Base-by-base conservation (phyloP, 148 eudicot species). In the Vaccinium myrtillus region DNA sequence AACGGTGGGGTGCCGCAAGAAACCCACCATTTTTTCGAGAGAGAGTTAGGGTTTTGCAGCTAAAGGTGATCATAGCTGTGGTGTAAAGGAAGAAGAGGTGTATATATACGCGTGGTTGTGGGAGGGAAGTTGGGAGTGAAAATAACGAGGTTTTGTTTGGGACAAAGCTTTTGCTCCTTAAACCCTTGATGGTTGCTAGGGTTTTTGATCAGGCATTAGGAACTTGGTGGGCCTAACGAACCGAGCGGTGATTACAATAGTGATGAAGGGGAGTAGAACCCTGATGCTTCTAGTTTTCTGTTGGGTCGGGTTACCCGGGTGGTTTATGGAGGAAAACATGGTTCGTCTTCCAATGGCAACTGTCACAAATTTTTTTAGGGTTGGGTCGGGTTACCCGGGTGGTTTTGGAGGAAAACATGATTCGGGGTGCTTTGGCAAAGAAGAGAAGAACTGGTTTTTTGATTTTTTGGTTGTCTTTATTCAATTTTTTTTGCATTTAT, bases 21-120 rank as follows among this genome's bases (percentile, higher is more conserved):
- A 90, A 77, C 94, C 93, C 83, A 94, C 94, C 97, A 94, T 94
- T 85, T 89, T 90, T 87, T 65, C 80, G 16, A 61, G 74, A 74
- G 21, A 76, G 81, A 84, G 79, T 87, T 76, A 86, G 88, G 91
- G 87, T 84, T 84, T 75, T 78, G 59, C 32, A 81, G 50, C 1
- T 9, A 53, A 75, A 73, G 70, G 49, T 27, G 39, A 5, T 86
- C 88, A 88, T 88, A 61, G 69, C 39, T 86, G 16, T 79, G 36
- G n/a, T 48, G 6, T 4, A 46, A 53, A 5, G 46, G 21, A 27
- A n/a, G 16, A 0, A 10, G 51, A 36, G 84, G 36, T 6, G 79
- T 51, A 21, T 84, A 21, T 87, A 78, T 75, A 77, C 49, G 30
- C 21, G 43, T 18, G 23, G 30, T 27, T 10, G 6, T 1, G 27